Conservation (phyloP, 805 yeast species). For the Pichia rugopelliculosa region DNA sequence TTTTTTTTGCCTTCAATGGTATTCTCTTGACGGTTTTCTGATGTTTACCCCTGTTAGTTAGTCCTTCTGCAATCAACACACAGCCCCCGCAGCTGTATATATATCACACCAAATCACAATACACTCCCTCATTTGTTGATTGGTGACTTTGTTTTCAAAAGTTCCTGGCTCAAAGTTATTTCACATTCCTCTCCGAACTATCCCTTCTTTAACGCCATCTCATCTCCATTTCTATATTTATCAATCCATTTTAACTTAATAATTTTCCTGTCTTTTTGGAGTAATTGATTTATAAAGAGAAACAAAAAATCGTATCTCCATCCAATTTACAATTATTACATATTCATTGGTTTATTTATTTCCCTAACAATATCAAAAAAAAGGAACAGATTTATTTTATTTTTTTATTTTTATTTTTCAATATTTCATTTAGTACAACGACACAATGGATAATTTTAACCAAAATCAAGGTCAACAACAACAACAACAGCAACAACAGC, state of each 20-base stretch:
- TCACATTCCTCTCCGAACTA: background rate
- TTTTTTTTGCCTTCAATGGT: background rate
- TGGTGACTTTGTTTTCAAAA: background rate
- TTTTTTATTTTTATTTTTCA: no score
- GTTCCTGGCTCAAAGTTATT: background rate
- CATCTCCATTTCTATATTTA: background rate
- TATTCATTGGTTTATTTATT: no score
- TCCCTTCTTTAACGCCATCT: background rate
- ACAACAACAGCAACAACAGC: background rate
- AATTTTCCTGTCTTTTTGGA: background rate
- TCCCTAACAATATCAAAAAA: no score
- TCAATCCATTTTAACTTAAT: background rate
- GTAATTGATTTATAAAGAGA: background rate
- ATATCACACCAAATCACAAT: background rate
- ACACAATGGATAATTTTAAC: constrained; percentile 3
- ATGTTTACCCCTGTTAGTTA: background rate
- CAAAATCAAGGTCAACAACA: background rate
- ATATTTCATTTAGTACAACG: background rate
- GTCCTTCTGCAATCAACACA: background rate
- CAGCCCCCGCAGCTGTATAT: background rate
- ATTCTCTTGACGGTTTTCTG: no score
- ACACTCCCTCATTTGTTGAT: background rate
- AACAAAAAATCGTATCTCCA: background rate
- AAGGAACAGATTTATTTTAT: no score
- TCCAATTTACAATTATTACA: no score